Evolutionary conservation across 2,329 filamentous ascomycete genomes (phyloP).

Genomic region (Colletotrichum truncatum): DNA sequence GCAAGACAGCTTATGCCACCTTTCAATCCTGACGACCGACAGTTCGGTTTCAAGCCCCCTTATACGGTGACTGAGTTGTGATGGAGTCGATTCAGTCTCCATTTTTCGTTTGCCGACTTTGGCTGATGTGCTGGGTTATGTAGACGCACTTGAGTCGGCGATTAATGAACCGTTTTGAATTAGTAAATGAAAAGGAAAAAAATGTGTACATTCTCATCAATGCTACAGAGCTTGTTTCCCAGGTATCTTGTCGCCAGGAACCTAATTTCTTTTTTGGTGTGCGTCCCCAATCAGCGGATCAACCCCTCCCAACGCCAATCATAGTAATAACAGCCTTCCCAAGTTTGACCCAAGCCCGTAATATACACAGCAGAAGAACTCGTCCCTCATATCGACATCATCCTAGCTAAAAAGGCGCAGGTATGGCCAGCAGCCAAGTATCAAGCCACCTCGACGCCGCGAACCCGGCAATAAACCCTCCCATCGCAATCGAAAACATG

Average conservation of each 20-base stretch:
- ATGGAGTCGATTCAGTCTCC: too few species aligned
- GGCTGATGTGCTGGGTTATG: too few species aligned
- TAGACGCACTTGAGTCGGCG: too few species aligned
- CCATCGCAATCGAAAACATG: slow-evolving; percentile 30
- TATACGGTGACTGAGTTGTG: background rate
- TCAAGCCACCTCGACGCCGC: slow-evolving; percentile 21
- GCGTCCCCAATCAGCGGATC: background rate
- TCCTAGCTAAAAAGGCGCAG: background rate
- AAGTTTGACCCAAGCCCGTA: background rate
- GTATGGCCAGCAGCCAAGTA: background rate
- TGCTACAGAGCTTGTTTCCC: too few species aligned
- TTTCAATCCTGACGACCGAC: too few species aligned
- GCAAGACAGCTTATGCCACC: background rate
- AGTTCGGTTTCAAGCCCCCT: background rate
- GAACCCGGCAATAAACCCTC: slow-evolving; percentile 34
- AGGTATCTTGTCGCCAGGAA: too few species aligned
- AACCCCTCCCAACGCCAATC: background rate
- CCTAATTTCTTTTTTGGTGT: too few species aligned
- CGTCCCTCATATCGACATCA: background rate
- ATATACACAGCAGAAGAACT: background rate
- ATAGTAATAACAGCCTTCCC: background rate
- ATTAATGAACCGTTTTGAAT: too few species aligned
- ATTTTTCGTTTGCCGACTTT: too few species aligned
- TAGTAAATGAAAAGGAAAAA: too few species aligned
- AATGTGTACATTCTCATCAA: too few species aligned